A percentile compares a stretch with the other conserved stretches of the same genome.
These are phyloP conservation scores for Diaporthe nobilis DNA, from an alignment of 2,329 filamentous ascomycete species.

Conservation along the genomic window DNA sequence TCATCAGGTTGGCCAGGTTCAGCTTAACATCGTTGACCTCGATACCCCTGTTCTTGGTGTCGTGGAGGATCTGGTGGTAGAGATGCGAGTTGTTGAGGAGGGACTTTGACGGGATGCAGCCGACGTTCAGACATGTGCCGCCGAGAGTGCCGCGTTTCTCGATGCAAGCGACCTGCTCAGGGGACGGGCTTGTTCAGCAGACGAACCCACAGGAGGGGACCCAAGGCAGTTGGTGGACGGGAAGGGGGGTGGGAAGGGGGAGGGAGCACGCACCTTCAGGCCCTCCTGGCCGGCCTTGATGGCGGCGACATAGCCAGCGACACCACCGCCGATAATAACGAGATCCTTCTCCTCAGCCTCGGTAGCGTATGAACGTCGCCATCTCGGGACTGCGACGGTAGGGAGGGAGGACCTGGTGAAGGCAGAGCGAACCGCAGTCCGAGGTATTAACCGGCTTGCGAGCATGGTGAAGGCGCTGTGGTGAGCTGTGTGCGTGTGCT, in stretches of 20 bases:
- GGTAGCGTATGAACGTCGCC: slow-evolving; percentile 72
- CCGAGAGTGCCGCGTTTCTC: slow-evolving; percentile 97
- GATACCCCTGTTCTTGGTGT: slow-evolving; percentile 97
- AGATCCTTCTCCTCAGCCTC: slow-evolving; percentile 90
- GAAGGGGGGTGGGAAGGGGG: too few species aligned
- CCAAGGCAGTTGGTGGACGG: neutral
- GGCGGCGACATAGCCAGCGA: slow-evolving; percentile 97
- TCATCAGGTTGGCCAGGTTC: slow-evolving; percentile 96
- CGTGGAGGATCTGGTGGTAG: slow-evolving; percentile 97
- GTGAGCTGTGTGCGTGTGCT: neutral
- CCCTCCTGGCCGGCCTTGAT: slow-evolving; percentile 99
- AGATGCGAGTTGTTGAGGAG: slow-evolving; percentile 99
- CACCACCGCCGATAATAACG: slow-evolving; percentile 97
- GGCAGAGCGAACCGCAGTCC: slow-evolving; percentile 69
- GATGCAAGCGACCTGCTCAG: slow-evolving; percentile 89
- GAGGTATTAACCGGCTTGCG: slow-evolving; percentile 72
- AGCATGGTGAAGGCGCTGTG: slow-evolving; percentile 60
- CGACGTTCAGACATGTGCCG: slow-evolving; percentile 98
- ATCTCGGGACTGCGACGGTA: slow-evolving; percentile 66
- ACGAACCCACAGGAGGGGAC: slow-evolving; percentile 9
- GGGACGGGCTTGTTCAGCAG: slow-evolving; percentile 4
- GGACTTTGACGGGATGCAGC: slow-evolving; percentile 99
- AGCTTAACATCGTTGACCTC: slow-evolving; percentile 98
- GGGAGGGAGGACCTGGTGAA: slow-evolving; percentile 54
- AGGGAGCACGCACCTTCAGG: slow-evolving; percentile 79